These are phyloP conservation scores for Cylindrotheca fusiformis DNA, from an alignment of 108 stramenopile species.

Conservation along the genomic window DNA sequence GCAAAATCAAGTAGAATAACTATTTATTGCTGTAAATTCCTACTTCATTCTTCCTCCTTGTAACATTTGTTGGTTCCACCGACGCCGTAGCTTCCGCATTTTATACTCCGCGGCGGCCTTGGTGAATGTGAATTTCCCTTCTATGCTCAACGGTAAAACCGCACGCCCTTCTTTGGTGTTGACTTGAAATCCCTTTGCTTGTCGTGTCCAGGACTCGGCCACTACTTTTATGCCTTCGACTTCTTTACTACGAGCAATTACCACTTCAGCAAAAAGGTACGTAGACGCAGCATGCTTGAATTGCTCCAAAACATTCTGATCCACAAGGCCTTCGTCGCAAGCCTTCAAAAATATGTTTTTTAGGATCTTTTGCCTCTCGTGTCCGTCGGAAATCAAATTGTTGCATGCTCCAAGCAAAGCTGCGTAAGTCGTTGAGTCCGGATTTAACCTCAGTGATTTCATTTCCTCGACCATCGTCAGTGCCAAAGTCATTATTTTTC, in stretches of 20 bases:
- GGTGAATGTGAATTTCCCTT: constrained; percentile 53
- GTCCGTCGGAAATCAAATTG: constrained; percentile 34
- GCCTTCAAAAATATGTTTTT: constrained; percentile 64
- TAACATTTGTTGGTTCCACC: constrained; percentile 52
- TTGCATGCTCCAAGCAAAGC: constrained; percentile 58
- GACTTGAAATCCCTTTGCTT: constrained; percentile 51
- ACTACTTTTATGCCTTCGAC: constrained; percentile 47
- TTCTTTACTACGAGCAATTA: constrained; percentile 35
- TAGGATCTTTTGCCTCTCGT: constrained; percentile 52
- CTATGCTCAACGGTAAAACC: constrained; percentile 61
- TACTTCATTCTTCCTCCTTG: constrained; percentile 63
- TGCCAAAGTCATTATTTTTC: constrained; percentile 32
- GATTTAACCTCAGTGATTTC: constrained; percentile 34
- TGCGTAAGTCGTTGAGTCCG: constrained; percentile 61
- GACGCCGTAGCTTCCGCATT: constrained; percentile 66
- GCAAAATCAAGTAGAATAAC: background rate
- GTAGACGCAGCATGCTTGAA: constrained; percentile 49
- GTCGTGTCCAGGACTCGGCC: constrained; percentile 74
- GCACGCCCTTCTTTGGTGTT: constrained; percentile 40
- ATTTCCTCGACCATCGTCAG: constrained; percentile 45
- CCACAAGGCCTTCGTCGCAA: constrained; percentile 70
- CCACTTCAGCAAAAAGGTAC: constrained; percentile 56
- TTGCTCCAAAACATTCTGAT: constrained; percentile 44
- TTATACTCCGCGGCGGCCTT: constrained; percentile 64
- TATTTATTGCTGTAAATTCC: constrained; percentile 11